These are phyloP conservation scores for Oryza rufipogon DNA, from an alignment of 176 grass and related monocot genomes.

Conservation along the genomic window DNA sequence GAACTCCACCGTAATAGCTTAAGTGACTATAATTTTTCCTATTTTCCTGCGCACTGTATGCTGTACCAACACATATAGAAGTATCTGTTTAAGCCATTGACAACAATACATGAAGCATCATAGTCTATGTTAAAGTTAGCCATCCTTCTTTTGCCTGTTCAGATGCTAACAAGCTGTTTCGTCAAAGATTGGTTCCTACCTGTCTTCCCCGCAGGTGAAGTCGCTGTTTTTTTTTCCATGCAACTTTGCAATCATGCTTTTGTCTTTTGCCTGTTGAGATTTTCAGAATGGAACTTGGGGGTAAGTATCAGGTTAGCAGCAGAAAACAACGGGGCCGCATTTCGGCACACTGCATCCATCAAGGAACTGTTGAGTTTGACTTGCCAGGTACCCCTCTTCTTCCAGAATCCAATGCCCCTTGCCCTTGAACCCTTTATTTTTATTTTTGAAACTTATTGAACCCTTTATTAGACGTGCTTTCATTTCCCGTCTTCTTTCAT, in stretches of 20 bases:
- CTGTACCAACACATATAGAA: not conserved
- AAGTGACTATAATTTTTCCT: not conserved
- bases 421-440: no score
- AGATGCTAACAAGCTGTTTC: conserved; percentile 31
- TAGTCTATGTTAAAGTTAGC: not conserved
- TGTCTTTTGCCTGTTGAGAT: conserved; percentile 32
- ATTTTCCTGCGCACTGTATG: not conserved
- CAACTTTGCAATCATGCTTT: conserved; percentile 41
- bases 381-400: conserved; percentile 38
- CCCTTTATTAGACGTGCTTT: not conserved
- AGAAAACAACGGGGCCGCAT: conserved; percentile 59
- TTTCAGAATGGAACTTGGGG: conserved; percentile 25
- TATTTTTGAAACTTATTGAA: no score
- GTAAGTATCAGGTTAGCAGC: conserved; percentile 29
- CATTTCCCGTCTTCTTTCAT: conserved; percentile 19
- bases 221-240: conserved; percentile 37
- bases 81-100: not conserved
- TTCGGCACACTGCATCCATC: conserved; percentile 40
- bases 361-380: conserved; percentile 50
- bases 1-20: not conserved
- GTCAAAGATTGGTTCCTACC: conserved; percentile 33
- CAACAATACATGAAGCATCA: not conserved
- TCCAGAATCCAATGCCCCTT: conserved; percentile 37
- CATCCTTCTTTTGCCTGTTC: not conserved
- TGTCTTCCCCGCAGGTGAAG: conserved; percentile 27